Evolutionary conservation across 164 flowering plant species (phyloP).

Genomic region (Chloranthus sessilifolius): DNA sequence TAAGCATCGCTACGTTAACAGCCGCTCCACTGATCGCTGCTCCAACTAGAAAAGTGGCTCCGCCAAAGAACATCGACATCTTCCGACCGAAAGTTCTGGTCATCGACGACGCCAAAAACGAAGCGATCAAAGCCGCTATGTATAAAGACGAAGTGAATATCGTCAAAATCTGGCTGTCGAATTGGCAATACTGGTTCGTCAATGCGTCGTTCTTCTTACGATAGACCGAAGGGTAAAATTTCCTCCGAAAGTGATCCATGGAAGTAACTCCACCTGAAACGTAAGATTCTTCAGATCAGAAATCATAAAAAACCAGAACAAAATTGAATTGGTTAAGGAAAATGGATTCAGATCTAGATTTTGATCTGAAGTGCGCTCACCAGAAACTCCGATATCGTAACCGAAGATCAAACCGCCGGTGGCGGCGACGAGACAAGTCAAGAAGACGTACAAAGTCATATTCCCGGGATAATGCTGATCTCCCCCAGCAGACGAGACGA

Average conservation of each 20-base stretch:
- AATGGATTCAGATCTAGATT: no score
- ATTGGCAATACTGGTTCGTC: conserved; percentile 30
- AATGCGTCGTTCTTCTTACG: conserved; percentile 2
- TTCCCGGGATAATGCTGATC: conserved; percentile 6
- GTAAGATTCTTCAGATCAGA: no score
- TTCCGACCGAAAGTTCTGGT: conserved; percentile 26
- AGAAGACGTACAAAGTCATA: conserved; percentile 1
- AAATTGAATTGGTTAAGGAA: no score
- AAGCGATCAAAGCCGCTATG: conserved; percentile 25
- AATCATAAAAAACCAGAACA: no score
- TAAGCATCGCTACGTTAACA: conserved; percentile 21
- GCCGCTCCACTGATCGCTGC: conserved; percentile 20
- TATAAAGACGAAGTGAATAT: conserved; percentile 30
- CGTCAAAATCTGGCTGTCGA: conserved; percentile 19
- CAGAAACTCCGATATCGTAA: conserved; percentile 14
- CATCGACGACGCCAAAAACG: conserved; percentile 23
- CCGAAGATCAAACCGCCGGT: conserved; percentile 12
- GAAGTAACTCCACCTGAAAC: conserved; percentile 33
- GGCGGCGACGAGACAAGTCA: conserved; percentile 9
- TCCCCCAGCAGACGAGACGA: background rate
- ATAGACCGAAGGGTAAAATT: conserved; percentile 28
- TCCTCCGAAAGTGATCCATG: conserved; percentile 24
- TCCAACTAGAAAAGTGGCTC: conserved; percentile 17
- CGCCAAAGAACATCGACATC: conserved; percentile 26
- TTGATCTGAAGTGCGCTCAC: no score